Conservation (phyloP, 106 monocot species). For the Dioscorea dumetorum region DNA sequence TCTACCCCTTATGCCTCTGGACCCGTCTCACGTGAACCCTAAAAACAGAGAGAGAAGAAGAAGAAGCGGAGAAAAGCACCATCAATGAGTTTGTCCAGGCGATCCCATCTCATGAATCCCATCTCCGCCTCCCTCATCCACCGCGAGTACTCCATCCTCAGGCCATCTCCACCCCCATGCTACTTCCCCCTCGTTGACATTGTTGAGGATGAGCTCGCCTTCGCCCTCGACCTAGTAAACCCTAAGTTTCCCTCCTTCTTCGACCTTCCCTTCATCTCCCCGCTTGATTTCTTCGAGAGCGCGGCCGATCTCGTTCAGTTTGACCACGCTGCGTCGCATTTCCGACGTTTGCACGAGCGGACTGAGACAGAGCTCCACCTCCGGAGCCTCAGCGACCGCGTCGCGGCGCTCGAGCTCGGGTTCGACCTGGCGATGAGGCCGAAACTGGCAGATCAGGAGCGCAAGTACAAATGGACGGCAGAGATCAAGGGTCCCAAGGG, state of each 20-base stretch:
- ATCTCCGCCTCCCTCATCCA: constrained; percentile 1
- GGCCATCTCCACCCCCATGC: neutral
- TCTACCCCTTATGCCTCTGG: too few relatives aligned
- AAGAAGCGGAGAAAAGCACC: neutral
- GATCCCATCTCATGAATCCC: constrained; percentile 29
- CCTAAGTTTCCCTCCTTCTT: constrained; percentile 8
- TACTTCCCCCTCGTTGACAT: neutral
- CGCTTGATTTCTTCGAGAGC: constrained; percentile 15
- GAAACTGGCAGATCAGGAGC: constrained; percentile 13
- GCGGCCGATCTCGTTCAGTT: constrained; percentile 14
- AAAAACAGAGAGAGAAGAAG: too few relatives aligned
- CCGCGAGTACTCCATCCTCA: neutral
- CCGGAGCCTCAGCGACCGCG: constrained; percentile 47
- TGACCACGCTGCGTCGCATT: neutral
- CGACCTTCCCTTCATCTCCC: neutral
- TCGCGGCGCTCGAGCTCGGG: constrained; percentile 67
- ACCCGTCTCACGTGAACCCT: too few relatives aligned
- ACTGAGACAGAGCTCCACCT: constrained; percentile 31
- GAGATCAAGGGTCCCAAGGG: constrained; percentile 45
- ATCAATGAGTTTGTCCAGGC: constrained; percentile 22
- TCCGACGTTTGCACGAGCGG: constrained; percentile 8
- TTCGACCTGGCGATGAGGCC: constrained; percentile 7
- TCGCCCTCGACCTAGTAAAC: constrained; percentile 32
- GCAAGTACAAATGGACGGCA: constrained; percentile 80
- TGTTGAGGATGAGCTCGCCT: constrained; percentile 12